These are phyloP conservation scores for Coemansia sp. DNA, from an alignment of 192 early-diverging fungal genomes.

Conservation along the genomic window DNA sequence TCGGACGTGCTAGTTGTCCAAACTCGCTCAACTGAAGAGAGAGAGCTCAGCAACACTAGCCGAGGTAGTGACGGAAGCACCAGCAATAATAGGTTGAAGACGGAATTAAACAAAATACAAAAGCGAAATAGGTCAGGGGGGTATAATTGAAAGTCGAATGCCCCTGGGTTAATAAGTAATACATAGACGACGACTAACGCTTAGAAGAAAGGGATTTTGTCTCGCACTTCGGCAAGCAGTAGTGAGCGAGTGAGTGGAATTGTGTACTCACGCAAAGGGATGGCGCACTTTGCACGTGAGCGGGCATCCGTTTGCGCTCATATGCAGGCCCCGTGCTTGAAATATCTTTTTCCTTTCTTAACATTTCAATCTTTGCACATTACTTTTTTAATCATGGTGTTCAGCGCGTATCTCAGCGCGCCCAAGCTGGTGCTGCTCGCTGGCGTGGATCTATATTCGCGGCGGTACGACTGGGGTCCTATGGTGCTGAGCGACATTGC, in stretches of 20 bases:
- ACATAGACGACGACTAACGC: neutral
- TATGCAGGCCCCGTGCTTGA: neutral
- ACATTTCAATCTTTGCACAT: no score
- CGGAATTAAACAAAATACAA: neutral
- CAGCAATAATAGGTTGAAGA: neutral
- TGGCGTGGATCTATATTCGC: constrained; percentile 43
- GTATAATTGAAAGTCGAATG: neutral
- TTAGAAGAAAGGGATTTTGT: neutral
- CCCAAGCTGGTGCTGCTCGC: constrained; percentile 39
- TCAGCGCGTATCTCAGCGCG: constrained; percentile 41
- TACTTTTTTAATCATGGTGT: neutral
- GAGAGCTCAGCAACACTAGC: neutral
- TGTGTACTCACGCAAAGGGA: neutral
- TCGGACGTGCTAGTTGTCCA: neutral
- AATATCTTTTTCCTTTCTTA: neutral
- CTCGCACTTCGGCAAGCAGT: neutral
- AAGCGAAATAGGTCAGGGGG: neutral
- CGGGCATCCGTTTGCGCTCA: neutral
- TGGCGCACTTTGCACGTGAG: constrained; percentile 5
- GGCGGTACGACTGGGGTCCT: constrained; percentile 50
- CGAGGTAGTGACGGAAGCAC: neutral
- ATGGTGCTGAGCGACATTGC: constrained; percentile 31
- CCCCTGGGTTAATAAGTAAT: neutral
- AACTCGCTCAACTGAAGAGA: neutral
- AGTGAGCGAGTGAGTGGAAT: neutral